phyloP scores from a whole-genome alignment of 2,329 filamentous ascomycete genomes.

The Pseudogymnoascus sp. region DNA sequence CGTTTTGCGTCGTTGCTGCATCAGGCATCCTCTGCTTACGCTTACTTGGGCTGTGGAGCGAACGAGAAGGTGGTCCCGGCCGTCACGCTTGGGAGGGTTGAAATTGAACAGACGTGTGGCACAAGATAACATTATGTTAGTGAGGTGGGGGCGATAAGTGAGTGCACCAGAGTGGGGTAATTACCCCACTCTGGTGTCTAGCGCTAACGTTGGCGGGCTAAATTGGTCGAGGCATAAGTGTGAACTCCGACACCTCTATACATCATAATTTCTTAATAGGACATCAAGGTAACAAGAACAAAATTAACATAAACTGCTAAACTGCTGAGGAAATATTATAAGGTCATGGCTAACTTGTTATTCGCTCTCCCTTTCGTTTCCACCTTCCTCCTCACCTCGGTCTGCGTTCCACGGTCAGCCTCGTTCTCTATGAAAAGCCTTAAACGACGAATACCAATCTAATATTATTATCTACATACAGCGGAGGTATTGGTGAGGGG shows the following conservation, averaged over 20 bases:
- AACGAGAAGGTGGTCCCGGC: not conserved
- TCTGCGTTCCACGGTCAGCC: too few relatives aligned
- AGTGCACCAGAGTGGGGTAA: too few relatives aligned
- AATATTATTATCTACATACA: too few relatives aligned
- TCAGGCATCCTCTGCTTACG: not conserved
- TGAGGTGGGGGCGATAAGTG: too few relatives aligned
- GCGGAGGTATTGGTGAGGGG: too few relatives aligned
- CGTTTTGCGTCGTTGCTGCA: not conserved
- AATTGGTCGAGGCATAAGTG: not conserved
- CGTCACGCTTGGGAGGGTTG: not conserved
- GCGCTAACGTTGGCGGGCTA: not conserved
- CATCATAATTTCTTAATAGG: not conserved
- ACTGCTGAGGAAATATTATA: not conserved
- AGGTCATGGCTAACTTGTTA: not conserved
- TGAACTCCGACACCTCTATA: not conserved
- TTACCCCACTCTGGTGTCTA: not conserved
- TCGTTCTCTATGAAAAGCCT: too few relatives aligned
- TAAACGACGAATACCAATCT: too few relatives aligned
- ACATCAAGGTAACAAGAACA: not conserved
- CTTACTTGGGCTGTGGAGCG: not conserved
- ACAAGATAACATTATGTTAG: not conserved
- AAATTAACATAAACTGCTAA: not conserved
- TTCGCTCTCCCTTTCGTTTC: too few relatives aligned
- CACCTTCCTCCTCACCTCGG: too few relatives aligned
- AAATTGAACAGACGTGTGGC: not conserved